Percentiles rank a stretch among this genome's conserved stretches.
Evolutionary conservation across 768 basidiomycete genomes (phyloP).

Genomic region (Tylopilus sp.): DNA sequence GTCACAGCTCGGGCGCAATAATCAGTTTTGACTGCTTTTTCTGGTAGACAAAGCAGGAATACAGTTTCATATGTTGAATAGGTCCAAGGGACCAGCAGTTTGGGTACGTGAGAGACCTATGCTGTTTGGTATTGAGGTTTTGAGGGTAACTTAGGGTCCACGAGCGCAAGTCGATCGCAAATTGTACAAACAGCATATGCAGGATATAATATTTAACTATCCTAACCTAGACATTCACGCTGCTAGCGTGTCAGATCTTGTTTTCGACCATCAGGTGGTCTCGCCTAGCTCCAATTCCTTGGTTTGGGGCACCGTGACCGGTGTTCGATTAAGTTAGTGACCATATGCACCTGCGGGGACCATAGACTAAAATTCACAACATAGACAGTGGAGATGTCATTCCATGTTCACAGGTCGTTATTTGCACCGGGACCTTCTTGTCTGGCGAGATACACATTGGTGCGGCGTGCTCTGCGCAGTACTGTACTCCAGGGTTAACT

Average conservation of each 20-base stretch:
- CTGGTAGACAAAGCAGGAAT: conserved; percentile 78
- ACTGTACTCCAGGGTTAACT: background rate
- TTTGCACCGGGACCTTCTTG: conserved; percentile 90
- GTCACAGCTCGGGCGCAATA: conserved; percentile 13
- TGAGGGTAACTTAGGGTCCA: conserved; percentile 56
- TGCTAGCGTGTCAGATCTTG: conserved; percentile 76
- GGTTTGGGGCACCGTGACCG: conserved; percentile 52
- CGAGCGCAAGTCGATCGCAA: conserved; percentile 86
- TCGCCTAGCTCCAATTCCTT: conserved; percentile 20
- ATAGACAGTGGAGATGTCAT: conserved; percentile 74
- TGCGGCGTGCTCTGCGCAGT: conserved; percentile 24
- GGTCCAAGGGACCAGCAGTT: conserved; percentile 83
- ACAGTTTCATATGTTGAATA: conserved; percentile 83
- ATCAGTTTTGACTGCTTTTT: background rate
- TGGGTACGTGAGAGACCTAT: conserved; percentile 57
- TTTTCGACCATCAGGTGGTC: conserved; percentile 49
- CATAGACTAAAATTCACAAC: background rate
- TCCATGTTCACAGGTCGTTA: conserved; percentile 74
- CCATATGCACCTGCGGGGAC: background rate
- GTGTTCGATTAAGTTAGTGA: conserved; percentile 63
- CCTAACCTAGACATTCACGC: conserved; percentile 66
- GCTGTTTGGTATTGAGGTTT: background rate
- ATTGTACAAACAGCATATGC: conserved; percentile 82
- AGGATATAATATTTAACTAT: conserved; percentile 59
- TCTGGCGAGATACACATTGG: conserved; percentile 92